Evolutionary conservation across 148 eudicot genomes (phyloP).

Genomic region (Persicaria tinctoria): DNA sequence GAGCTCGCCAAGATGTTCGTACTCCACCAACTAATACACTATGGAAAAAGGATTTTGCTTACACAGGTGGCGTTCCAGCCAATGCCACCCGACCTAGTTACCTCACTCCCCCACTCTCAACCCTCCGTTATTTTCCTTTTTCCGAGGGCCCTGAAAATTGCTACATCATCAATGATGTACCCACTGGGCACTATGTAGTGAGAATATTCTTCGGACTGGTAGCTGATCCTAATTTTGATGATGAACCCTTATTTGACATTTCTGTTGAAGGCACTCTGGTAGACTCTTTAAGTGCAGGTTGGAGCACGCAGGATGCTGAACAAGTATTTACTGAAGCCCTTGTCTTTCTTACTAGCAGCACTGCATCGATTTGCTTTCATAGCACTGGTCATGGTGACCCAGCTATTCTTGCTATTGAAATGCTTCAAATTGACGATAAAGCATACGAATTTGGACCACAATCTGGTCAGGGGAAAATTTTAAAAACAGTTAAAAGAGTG

Average conservation of each 20-base stretch:
- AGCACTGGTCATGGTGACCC: constrained; percentile 99
- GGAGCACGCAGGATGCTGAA: constrained; percentile 80
- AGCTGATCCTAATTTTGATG: constrained; percentile 69
- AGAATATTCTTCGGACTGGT: constrained; percentile 74
- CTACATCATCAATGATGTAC: constrained; percentile 63
- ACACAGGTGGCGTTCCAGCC: constrained; percentile 78
- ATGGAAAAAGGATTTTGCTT: constrained; percentile 84
- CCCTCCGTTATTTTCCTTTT: constrained; percentile 81
- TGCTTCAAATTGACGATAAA: constrained; percentile 69
- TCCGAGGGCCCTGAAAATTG: constrained; percentile 93
- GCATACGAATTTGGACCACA: constrained; percentile 67
- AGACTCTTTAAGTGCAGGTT: constrained; percentile 67
- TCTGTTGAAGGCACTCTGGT: constrained; percentile 79
- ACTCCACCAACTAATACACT: constrained; percentile 65
- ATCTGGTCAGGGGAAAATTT: constrained; percentile 62
- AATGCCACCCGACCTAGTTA: constrained; percentile 81
- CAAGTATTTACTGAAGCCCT: constrained; percentile 73
- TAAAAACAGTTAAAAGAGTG: constrained; percentile 58
- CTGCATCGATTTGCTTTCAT: constrained; percentile 83
- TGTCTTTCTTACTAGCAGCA: constrained; percentile 55
- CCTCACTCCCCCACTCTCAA: constrained; percentile 61
- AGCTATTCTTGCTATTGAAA: constrained; percentile 74
- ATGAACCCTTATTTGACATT: constrained; percentile 84
- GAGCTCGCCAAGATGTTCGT: constrained; percentile 58
- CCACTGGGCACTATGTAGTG: constrained; percentile 68